Percentiles rank a stretch among this genome's conserved stretches.
Evolutionary conservation across 345 rosid genomes (phyloP).

Genomic region (Dovyalis caffra): DNA sequence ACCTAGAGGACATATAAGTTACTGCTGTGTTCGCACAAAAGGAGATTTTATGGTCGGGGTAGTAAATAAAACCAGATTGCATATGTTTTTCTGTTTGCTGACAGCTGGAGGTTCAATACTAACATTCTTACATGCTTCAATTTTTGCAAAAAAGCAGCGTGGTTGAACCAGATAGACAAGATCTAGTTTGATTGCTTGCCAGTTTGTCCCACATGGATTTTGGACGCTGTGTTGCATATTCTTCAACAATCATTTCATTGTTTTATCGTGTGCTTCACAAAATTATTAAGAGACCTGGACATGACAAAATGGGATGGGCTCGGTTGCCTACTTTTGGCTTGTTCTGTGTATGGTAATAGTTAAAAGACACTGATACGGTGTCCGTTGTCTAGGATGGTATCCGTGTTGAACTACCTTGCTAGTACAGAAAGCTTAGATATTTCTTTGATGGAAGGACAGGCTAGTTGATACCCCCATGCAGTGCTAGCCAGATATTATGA

Average conservation of each 20-base stretch:
- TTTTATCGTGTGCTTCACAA: not conserved
- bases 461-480: slow-evolving; percentile 2
- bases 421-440: not conserved
- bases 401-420: not conserved
- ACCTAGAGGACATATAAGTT: not conserved
- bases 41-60: not conserved
- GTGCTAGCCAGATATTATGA: not conserved
- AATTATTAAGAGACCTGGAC: not conserved
- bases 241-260: not conserved
- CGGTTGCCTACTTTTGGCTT: not conserved
- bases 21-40: not conserved
- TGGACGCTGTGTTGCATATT: not conserved
- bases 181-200: not conserved
- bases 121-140: too few species aligned
- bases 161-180: not conserved
- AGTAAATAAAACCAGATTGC: not conserved
- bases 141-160: not conserved
- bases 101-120: not conserved
- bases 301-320: not conserved
- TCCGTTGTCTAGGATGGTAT: not conserved
- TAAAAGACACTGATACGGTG: not conserved
- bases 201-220: not conserved
- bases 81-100: not conserved
- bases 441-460: not conserved
- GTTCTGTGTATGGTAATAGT: not conserved